Evolutionary conservation across 2,329 filamentous ascomycete genomes (phyloP).

Genomic region (Diaporthe velutina): DNA sequence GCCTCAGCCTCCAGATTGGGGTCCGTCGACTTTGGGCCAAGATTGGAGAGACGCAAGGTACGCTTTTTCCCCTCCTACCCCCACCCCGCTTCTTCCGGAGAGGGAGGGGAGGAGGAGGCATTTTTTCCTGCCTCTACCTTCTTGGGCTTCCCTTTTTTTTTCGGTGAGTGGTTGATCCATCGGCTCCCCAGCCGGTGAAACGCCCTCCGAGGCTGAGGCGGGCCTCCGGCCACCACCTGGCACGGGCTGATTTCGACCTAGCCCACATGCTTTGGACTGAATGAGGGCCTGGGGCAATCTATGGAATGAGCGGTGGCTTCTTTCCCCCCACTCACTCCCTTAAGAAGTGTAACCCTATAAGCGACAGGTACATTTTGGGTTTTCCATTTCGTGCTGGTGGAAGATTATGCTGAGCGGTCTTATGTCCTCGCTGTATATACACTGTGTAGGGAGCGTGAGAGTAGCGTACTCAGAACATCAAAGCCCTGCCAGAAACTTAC

Average conservation of each 20-base stretch:
- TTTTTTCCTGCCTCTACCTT: background rate
- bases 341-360: too few relatives aligned
- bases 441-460: background rate
- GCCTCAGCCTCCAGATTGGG: constrained; percentile 27
- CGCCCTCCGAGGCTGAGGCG: constrained; percentile 35
- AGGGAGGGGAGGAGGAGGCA: background rate
- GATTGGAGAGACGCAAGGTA: background rate
- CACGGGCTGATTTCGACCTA: constrained; percentile 21
- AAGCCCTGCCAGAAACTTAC: background rate
- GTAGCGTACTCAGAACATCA: background rate
- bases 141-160: background rate
- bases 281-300: background rate
- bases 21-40: constrained; percentile 3
- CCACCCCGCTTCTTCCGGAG: background rate
- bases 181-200: constrained; percentile 36
- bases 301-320: constrained; percentile 12
- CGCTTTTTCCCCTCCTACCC: background rate
- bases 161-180: constrained; percentile 13
- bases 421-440: background rate
- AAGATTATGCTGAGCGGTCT: background rate
- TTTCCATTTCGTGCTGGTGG: background rate
- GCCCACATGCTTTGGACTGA: background rate
- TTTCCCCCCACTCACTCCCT: background rate
- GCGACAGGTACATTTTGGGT: background rate
- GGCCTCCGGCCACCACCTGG: constrained; percentile 34